These are phyloP conservation scores for Pythium folliculosum DNA, from an alignment of 352 stramenopile genomes.

Conservation along the genomic window DNA sequence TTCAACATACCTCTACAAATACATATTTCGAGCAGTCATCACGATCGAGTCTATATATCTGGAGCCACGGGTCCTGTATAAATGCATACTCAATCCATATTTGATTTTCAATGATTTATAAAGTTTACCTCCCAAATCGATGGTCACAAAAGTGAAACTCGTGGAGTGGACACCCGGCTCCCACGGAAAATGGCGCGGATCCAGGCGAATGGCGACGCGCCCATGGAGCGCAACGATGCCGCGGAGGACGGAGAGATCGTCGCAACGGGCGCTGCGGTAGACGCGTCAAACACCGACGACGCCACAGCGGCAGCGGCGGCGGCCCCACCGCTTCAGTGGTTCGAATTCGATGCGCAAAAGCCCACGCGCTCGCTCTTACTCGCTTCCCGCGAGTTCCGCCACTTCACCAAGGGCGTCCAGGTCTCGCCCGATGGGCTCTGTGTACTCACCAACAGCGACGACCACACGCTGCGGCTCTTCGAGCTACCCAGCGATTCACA, in stretches of 20 bases:
- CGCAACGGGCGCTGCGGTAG: background rate
- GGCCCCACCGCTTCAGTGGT: constrained; percentile 11
- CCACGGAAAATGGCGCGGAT: background rate
- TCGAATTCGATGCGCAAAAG: constrained; percentile 12
- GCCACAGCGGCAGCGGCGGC: no score
- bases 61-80: no score
- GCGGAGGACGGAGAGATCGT: constrained; percentile 1
- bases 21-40: background rate
- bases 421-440: constrained; percentile 85
- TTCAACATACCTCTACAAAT: background rate
- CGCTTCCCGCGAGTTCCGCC: constrained; percentile 28
- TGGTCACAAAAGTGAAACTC: no score
- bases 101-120: no score
- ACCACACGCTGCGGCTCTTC: constrained; percentile 80
- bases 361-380: constrained; percentile 7
- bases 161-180: no score
- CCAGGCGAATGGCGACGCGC: background rate
- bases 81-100: no score
- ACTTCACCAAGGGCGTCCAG: constrained; percentile 78
- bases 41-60: no score
- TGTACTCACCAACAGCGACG: constrained; percentile 85
- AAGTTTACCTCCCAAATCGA: no score
- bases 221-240: background rate
- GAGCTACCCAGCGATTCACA: constrained; percentile 42
- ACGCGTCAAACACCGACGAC: background rate